Base-by-base conservation (phyloP, 805 yeast species). In the Starmerella sp. region DNA sequence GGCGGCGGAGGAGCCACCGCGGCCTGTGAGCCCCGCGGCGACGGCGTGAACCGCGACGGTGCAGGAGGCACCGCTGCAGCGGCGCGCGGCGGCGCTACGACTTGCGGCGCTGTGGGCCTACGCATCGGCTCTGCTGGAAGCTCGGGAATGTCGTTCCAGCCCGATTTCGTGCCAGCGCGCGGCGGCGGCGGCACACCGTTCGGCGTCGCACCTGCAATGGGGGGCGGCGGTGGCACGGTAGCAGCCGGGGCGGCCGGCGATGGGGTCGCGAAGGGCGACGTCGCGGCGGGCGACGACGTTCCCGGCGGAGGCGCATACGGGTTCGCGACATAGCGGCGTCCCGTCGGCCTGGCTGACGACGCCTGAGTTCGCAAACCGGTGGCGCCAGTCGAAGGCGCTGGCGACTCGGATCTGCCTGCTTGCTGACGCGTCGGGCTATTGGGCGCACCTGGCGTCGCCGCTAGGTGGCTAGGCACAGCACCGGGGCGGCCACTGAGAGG, bases 131-230 rank as follows among this genome's bases (percentile, higher is more conserved):
- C 28, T 11, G 41, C 17, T 3, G 59, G 55, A 11, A 60, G 51
- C 52, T 62, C 65, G 2, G 64, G 63, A n/a, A 63, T 53, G 37
- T 63, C 66, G 51, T 63, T 63, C 66, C 66, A 63, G 47, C 66
- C 66, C 29, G 50, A 45, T 39, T 48, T 43, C 11, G 62, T 52
- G 1, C 52, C 56, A 29, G 39, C 52, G 15, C 45, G 57, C 7
- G 60, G 52, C 48, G 51, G 55, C 10, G 52, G 49, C 13, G 51
- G 32, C 11, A n/a, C 52, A 4, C 48, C 46, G 37, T 15, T 46
- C 2, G 55, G 38, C 9, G 47, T 49, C 8, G 55, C 48, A 6
- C 52, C 36, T 1, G 55, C 51, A n/a, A 55, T 51, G 6, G 44
- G 39, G 13, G 63, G 52, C 49, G 63, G 47, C 60, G 67, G 55